Evolutionary conservation across 129 eudicot genomes (phyloP), one percentile per base, ranked within the genome.

Genomic region (Glebionis coronaria): DNA sequence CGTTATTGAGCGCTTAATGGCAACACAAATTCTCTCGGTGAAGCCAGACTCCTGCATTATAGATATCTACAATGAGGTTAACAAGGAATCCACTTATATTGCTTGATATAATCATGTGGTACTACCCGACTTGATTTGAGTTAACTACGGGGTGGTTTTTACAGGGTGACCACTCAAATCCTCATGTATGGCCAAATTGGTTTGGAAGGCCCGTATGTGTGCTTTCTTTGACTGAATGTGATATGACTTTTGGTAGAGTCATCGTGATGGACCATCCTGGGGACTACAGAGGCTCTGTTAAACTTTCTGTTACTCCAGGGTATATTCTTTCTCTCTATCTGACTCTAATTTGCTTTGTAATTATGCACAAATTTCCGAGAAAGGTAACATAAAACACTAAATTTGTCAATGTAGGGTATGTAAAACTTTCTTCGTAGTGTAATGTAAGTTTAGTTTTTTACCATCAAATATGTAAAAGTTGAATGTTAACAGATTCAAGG

Each of bases 121-220:
- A 40, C 10, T 28, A 44, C 45, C 29, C 40, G 42, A 65, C 42
- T 35, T 35, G 42, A 35, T 35, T 35, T 53, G 65, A 14, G 20
- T 75, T 69, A 68, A 76, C 66, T 69, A 50, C 58, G 61, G 69
- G 31, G 25, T 63, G 47, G 29, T 63, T 13, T 65, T 46, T 68
- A 61, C 67, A 89, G 93, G 94, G 94, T 71, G 90, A 89, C 65
- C 80, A 83, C 69, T 89, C 90, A 1, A 93, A 83, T 75, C 94
- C 96, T 74, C 78, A 74, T 49, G 69, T 66, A 65, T 89, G 93
- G 93, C 84, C 93, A 14, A 73, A 56, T 52, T 80, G 82, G 90
- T 83, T 59, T 75, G 94, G 94, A 77, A 83, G 96, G 81, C 94
- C 94, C 15, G 75, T 85, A 2, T 83, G 82, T 69, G 73, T 85